Percentiles rank a stretch among this genome's conserved stretches.
phyloP scores from a whole-genome alignment of 192 early-diverging fungal species.

The Umbelopsis vinacea region DNA sequence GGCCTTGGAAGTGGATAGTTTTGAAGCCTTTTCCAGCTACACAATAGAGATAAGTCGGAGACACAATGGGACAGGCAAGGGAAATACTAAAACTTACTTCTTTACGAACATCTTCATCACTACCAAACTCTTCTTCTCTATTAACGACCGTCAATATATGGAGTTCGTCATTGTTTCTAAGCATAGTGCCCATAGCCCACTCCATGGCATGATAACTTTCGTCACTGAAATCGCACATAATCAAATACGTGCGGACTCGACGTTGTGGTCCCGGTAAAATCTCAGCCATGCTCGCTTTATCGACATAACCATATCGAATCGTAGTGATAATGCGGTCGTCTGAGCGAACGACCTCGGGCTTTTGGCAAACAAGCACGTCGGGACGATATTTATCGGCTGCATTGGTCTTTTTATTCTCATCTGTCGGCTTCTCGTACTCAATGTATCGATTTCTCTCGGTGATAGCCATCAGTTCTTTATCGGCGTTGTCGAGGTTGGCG shows the following conservation, averaged over 20 bases:
- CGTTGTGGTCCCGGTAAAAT: background rate
- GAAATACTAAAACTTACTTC: background rate
- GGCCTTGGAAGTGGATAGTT: background rate
- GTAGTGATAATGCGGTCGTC: constrained; percentile 18
- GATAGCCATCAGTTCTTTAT: constrained; percentile 37
- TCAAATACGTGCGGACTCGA: constrained; percentile 42
- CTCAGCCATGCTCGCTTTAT: background rate
- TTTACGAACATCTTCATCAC: background rate
- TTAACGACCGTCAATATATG: constrained; percentile 52
- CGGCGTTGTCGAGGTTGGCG: constrained; percentile 21
- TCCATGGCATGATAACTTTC: constrained; percentile 55
- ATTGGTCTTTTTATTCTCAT: background rate
- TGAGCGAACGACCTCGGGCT: constrained; percentile 8
- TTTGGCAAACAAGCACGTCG: constrained; percentile 9
- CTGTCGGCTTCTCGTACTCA: constrained; percentile 13
- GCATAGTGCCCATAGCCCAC: constrained; percentile 53
- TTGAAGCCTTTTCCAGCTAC: background rate
- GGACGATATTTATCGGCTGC: constrained; percentile 7
- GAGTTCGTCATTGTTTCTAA: constrained; percentile 54
- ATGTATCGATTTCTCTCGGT: constrained; percentile 44
- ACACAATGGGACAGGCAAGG: background rate
- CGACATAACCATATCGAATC: background rate
- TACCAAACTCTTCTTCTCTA: constrained; percentile 36
- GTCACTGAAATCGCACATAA: constrained; percentile 53
- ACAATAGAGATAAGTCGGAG: too few relatives aligned